Base-by-base conservation (phyloP, 2,329 filamentous ascomycete species). In the Chalaropsis ovoidea region DNA sequence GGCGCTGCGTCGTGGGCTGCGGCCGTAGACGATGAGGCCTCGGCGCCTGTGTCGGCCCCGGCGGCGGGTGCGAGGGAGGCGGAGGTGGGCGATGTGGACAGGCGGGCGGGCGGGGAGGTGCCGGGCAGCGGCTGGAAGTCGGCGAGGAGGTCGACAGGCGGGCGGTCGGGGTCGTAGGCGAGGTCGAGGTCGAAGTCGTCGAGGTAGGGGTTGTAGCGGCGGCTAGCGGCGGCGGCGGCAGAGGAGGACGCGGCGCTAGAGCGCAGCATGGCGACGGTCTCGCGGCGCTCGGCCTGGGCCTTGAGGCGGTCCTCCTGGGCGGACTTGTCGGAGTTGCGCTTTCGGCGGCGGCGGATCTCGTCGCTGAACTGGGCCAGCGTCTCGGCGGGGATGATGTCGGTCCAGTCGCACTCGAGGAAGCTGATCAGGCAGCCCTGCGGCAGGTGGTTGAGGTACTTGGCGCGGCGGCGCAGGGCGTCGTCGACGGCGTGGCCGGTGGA, bases 341-440 rank as follows among this genome's bases (percentile, higher is more conserved):
- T 90, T 65, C 90, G 81, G 64, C 92, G 82, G 66, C 83, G 82
- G 69, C 89, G 88, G 64, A 94, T 87, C 67, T 96, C 90, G 0
- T 79, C 76, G n/a, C 81, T 79, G 75, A 96, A 96, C 1, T 81
- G 81, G 47, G 85, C 85, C n/a, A 96, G 78, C 2, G 89, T 82
- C 62, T 89, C 86, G 0, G 85, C 80, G 2, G 85, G 81, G 4
- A 96, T 89, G 45, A 94, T 89, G 70, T 95, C 91, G 2, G 89
- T 91, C 92, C 92, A 96, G 74, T 96, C 91, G 72, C 92, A 96
- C 75, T 96, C 92, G 0, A 96, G 75, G 71, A 96, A 96, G 69
- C 82, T 90, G 52, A 96, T 89, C 69, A 95, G 87, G 73, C 91
- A 96, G n/a, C 92, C 92, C 62, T 88, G 86, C 0, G 92, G 92